Conservation (phyloP, 192 early-diverging fungal genomes). For the Gigaspora rosea region DNA sequence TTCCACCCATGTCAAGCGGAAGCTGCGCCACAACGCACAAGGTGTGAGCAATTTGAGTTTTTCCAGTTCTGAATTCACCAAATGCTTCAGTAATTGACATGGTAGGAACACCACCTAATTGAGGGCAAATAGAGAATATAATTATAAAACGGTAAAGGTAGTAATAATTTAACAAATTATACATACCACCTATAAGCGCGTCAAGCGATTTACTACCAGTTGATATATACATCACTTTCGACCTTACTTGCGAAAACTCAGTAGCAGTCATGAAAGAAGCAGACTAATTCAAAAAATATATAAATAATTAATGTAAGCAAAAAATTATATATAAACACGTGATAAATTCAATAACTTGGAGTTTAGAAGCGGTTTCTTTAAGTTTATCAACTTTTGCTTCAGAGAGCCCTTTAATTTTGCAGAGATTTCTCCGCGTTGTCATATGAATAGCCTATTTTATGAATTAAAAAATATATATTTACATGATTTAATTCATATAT, state of each 20-base stretch:
- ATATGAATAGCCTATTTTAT: conserved; percentile 67
- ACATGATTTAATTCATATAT: background rate
- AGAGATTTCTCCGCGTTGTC: conserved; percentile 64
- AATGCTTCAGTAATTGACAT: conserved; percentile 87
- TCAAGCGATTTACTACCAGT: conserved; percentile 83
- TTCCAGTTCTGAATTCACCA: conserved; percentile 86
- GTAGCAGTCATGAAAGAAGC: conserved; percentile 71
- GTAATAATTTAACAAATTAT: background rate
- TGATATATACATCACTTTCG: conserved; percentile 65
- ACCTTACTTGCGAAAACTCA: conserved; percentile 55
- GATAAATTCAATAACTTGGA: conserved; percentile 38
- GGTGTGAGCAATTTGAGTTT: conserved; percentile 82
- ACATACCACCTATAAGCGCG: conserved; percentile 63
- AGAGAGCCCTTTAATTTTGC: conserved; percentile 79
- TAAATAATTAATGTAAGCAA: background rate
- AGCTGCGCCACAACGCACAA: conserved; percentile 77
- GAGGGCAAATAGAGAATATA: background rate
- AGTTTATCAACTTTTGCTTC: conserved; percentile 87
- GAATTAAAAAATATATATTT: background rate
- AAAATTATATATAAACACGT: background rate
- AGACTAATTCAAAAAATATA: conserved; percentile 26
- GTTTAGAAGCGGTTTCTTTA: conserved; percentile 76
- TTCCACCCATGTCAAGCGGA: conserved; percentile 71
- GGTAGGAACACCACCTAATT: conserved; percentile 70
- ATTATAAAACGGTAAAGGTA: background rate